Evolutionary conservation across 2,329 filamentous ascomycete species (phyloP).

Genomic region (Cladorrhinum sp.): DNA sequence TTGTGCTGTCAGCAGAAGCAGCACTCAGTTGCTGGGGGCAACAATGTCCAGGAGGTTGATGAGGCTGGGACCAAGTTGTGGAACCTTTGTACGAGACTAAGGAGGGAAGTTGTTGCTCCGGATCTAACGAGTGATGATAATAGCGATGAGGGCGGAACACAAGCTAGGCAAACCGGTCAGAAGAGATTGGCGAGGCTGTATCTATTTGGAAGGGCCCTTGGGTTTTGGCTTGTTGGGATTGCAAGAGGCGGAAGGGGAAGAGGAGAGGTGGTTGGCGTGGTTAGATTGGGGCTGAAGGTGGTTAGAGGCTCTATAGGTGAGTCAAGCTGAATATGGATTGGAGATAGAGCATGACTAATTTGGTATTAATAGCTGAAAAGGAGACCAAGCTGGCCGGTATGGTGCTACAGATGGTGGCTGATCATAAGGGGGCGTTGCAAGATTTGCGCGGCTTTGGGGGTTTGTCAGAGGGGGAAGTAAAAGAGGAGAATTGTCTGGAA

Average conservation of each 20-base stretch:
- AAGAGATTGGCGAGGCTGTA: conserved; percentile 34
- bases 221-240: conserved; percentile 66
- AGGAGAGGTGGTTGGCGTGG: conserved; percentile 45
- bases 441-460: conserved; percentile 23
- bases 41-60: conserved; percentile 48
- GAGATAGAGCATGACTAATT: conserved; percentile 14
- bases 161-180: conserved; percentile 17
- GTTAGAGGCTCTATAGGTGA: conserved; percentile 61
- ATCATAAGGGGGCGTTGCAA: conserved; percentile 47
- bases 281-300: conserved; percentile 67
- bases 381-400: conserved; percentile 58
- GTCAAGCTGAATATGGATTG: conserved; percentile 14
- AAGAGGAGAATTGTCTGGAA: conserved; percentile 40
- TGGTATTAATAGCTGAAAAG: conserved; percentile 40
- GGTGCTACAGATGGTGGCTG: conserved; percentile 62
- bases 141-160: not conserved
- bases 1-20: conserved; percentile 30
- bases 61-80: conserved; percentile 57
- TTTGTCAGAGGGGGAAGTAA: conserved; percentile 33
- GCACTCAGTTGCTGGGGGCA: conserved; percentile 15
- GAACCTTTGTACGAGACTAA: conserved; percentile 61
- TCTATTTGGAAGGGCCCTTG: conserved; percentile 48
- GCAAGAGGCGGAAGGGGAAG: conserved; percentile 36
- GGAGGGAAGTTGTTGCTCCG: conserved; percentile 31
- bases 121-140: not conserved